Base-by-base conservation (phyloP, 2,329 filamentous ascomycete species). In the Neonectria neomacrospora region DNA sequence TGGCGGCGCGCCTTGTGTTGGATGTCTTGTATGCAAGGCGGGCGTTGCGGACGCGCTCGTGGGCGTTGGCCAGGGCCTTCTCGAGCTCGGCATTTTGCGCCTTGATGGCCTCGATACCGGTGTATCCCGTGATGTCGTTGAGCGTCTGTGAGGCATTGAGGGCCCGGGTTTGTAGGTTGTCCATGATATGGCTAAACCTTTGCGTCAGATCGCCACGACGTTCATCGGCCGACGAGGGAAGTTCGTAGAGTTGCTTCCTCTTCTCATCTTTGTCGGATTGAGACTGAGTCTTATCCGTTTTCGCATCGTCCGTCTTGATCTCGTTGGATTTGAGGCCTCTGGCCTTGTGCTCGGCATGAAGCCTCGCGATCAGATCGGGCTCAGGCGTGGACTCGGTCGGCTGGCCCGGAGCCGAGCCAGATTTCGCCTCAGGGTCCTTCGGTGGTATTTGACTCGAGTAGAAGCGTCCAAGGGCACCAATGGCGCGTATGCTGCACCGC, bases 91-190 rank as follows among this genome's bases (percentile, higher is more conserved):
- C 85, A 78, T 98, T 98, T 62, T 91, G 88, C 10, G 82, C 80
- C 76, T 97, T 96, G 70, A 99, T 87, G 23, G 87, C 83, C 78
- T 97, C 94, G 77, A 99, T 98, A 45, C 91, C 89, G 1, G 92
- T 91, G 82, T 98, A 99, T 68, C 96, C 96, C 2, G 96, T 99
- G 57, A 97, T 88, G 73, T 94, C 93, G 79, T 97, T 99, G 79
- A 99, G 87, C 63, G 92, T 91, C 76, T 96, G 92, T 2, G 93
- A 93, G 4, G 94, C 94, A 54, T 91, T 86, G 67, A 97, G 91
- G 48, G 96, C 86, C 71, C 95, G 94, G 32, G 90, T 88, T 75
- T 98, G 93, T 20, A 97, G 78, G 67, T 92, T 90, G 80, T 99
- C 96, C 92, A 98, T 96, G 76, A 96, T 82, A 41, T 63, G 55